Base-by-base conservation (phyloP, 2,329 filamentous ascomycete species). In the Stemphylium beticola region DNA sequence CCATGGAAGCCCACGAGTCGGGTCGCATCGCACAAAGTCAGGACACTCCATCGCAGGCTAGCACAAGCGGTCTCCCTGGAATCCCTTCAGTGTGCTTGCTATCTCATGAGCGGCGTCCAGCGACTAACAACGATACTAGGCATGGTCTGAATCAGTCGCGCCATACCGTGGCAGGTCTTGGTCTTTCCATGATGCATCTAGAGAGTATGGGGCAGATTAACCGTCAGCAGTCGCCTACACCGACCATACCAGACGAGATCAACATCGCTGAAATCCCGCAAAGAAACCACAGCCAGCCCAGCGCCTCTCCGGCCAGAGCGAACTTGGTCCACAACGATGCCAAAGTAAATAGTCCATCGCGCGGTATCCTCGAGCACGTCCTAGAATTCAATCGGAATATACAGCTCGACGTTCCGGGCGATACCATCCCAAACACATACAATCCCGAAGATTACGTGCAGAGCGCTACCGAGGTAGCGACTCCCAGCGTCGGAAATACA, bases 391-490 rank as follows among this genome's bases (percentile, higher is more conserved):
- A 73, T 48, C 67, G 62, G 41, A 65, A 67, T 31, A 62, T 74
- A 37, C 68, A 73, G 20, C 64, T 73, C 43, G 63, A 74, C 31
- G 49, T 73, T 7, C 53, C 61, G 10, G 69, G 71, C 34, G 73
- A 74, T 44, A 74, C 73, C 24, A 68, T 74, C 17, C 73, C 73
- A 24, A 67, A 74, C 44, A 74, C 73, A 6, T 69, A 69, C 41
- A 68, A 74, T 34, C 67, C 71, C 1, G 77, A 78, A 17, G 77
- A 79, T 12, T 74, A 75, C 37, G 58, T 74, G 40, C 73, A 72
- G 55, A 82, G 78, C 58, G 77, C 77, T 14, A 82, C 79, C 4
- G 79, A 82, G 58, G 68, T 79, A 26, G 78, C 77, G 5, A 81
- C 80, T 14, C 79, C 80, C 9, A 81, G 78, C 59, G 62, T 73